Evolutionary conservation across 129 eudicot species (phyloP).

Genomic region (Cynara cardunculus): DNA sequence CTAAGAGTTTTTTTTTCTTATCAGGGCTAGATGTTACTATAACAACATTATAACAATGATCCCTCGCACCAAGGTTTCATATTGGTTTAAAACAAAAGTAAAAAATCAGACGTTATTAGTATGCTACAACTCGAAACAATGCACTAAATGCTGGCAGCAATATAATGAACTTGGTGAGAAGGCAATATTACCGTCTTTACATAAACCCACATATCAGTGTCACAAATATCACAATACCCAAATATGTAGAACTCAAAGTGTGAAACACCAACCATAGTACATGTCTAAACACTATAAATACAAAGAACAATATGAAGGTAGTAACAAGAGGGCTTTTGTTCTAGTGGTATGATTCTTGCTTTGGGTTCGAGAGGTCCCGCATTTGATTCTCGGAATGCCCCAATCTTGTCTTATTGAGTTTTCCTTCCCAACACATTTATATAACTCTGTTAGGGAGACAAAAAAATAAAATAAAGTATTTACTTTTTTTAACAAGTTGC

Average conservation of each 20-base stretch:
- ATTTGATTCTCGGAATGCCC: conserved; percentile 86
- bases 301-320: background rate
- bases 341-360: conserved; percentile 99
- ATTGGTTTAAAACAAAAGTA: background rate
- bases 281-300: background rate
- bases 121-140: background rate
- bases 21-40: background rate
- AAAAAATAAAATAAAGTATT: background rate
- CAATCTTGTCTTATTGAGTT: background rate
- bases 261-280: background rate
- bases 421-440: background rate
- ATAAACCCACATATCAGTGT: background rate
- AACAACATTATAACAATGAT: background rate
- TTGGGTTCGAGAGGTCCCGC: conserved; percentile 99
- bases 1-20: background rate
- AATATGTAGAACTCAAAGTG: background rate
- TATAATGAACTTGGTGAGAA: background rate
- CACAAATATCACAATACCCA: background rate
- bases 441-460: background rate
- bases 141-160: background rate
- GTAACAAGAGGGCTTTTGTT: conserved; percentile 63
- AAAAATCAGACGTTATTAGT: background rate
- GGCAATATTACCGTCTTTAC: background rate
- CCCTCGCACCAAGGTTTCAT: background rate
- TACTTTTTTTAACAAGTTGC: background rate